phyloP scores from a whole-genome alignment of 2,329 filamentous ascomycete species.

The Falciphora oryzae region DNA sequence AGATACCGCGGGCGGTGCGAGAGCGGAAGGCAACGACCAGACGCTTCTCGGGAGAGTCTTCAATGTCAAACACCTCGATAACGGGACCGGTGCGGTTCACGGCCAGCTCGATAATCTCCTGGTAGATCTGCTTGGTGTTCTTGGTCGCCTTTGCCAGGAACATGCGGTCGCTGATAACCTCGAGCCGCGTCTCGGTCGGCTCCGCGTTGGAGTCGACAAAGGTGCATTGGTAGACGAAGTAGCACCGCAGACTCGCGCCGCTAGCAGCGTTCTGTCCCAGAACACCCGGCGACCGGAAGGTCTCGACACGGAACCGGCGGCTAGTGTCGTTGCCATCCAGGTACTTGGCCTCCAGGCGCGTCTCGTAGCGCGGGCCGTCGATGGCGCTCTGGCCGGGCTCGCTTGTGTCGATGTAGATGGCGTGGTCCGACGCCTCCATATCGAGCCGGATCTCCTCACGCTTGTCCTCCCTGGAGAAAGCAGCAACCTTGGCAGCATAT shows the following conservation, averaged over 20 bases:
- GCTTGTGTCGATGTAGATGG: slow-evolving; percentile 98
- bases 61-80: slow-evolving; percentile 96
- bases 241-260: slow-evolving; percentile 85
- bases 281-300: slow-evolving; percentile 84
- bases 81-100: slow-evolving; percentile 85
- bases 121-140: slow-evolving; percentile 95
- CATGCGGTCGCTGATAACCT: slow-evolving; percentile 85
- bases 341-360: slow-evolving; percentile 91
- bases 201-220: slow-evolving; percentile 73
- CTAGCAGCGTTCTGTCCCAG: slow-evolving; percentile 59
- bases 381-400: slow-evolving; percentile 74
- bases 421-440: slow-evolving; percentile 91
- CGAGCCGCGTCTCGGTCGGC: slow-evolving; percentile 78
- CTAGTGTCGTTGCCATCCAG: slow-evolving; percentile 70
- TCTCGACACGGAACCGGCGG: slow-evolving; percentile 88
- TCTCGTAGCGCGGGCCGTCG: slow-evolving; percentile 84
- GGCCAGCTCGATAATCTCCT: slow-evolving; percentile 83
- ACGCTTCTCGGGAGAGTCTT: slow-evolving; percentile 85
- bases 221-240: slow-evolving; percentile 96
- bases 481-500: slow-evolving; percentile 94
- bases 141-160: slow-evolving; percentile 94
- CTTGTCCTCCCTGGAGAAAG: slow-evolving; percentile 89
- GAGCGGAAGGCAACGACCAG: slow-evolving; percentile 93
- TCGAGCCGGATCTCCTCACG: slow-evolving; percentile 90
- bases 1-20: slow-evolving; percentile 84